These are phyloP conservation scores for Chytridiales sp. DNA, from an alignment of 371 early-diverging fungal genomes.

Conservation along the genomic window DNA sequence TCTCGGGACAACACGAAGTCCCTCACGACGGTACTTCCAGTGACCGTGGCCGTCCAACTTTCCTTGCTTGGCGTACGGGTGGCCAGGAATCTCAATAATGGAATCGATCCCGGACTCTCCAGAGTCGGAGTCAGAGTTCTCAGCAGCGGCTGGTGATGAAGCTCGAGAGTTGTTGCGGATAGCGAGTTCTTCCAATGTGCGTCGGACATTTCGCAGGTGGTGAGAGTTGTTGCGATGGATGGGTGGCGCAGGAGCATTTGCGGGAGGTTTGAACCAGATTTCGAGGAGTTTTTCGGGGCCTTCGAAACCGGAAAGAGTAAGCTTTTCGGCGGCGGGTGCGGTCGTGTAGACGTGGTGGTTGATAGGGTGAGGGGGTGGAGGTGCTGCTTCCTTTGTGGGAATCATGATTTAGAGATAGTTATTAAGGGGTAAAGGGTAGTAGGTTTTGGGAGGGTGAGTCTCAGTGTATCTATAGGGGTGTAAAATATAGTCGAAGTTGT, in stretches of 20 bases:
- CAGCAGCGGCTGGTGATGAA: too few relatives aligned
- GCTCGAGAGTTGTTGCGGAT: too few relatives aligned
- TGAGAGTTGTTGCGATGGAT: not conserved
- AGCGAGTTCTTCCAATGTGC: not conserved
- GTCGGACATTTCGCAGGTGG: slow-evolving; percentile 5
- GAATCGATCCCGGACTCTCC: slow-evolving; percentile 15
- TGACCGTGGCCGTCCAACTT: slow-evolving; percentile 8
- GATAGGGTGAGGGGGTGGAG: slow-evolving; percentile 14
- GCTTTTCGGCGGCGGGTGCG: slow-evolving; percentile 25
- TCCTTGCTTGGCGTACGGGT: slow-evolving; percentile 11
- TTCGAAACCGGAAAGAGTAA: slow-evolving; percentile 60
- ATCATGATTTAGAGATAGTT: too few relatives aligned
- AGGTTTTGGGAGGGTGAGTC: slow-evolving; percentile 1
- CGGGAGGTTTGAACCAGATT: slow-evolving; percentile 77
- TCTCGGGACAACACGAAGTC: slow-evolving; percentile 74
- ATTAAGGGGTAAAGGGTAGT: slow-evolving; percentile 1
- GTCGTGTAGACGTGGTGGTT: slow-evolving; percentile 27
- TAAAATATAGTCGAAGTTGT: not conserved
- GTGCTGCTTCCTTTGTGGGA: not conserved
- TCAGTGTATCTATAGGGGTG: not conserved
- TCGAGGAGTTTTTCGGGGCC: slow-evolving; percentile 97
- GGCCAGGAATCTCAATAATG: slow-evolving; percentile 16
- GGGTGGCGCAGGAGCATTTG: not conserved
- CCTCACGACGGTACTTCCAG: slow-evolving; percentile 41
- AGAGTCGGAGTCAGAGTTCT: slow-evolving; percentile 18